phyloP scores from a whole-genome alignment of 2,329 filamentous ascomycete species.

The Fusarium sp. region DNA sequence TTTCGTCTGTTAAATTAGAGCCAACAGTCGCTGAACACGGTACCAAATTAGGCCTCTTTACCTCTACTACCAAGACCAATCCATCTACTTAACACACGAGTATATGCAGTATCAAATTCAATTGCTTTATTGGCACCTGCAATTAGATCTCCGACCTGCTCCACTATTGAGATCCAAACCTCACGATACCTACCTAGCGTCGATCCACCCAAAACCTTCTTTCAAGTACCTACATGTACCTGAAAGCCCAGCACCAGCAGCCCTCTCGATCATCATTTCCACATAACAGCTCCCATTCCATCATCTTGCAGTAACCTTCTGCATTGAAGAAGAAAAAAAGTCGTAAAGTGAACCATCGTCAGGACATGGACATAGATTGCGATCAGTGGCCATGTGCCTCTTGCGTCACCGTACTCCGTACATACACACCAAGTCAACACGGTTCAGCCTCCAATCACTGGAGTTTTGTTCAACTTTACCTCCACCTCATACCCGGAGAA shows the following conservation, averaged over 20 bases:
- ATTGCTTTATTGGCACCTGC: not conserved
- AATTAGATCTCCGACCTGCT: conserved; percentile 31
- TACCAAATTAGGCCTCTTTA: not conserved
- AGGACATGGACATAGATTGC: not conserved
- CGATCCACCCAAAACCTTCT: conserved; percentile 26
- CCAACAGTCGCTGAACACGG: conserved; percentile 1
- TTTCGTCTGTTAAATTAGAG: conserved; percentile 16
- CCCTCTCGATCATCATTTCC: conserved; percentile 15
- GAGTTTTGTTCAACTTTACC: not conserved
- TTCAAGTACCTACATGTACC: not conserved
- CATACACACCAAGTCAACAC: no score
- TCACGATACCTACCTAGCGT: conserved; percentile 32
- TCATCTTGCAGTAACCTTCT: conserved; percentile 10
- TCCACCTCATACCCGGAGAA: conserved; percentile 5
- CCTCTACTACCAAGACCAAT: not conserved
- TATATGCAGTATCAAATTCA: conserved; percentile 3
- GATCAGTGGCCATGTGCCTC: not conserved
- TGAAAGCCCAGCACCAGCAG: not conserved
- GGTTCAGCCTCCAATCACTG: not conserved
- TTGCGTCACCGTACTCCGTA: not conserved
- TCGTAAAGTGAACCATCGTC: not conserved
- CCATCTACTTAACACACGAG: not conserved
- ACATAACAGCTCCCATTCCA: conserved; percentile 10
- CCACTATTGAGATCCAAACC: conserved; percentile 22
- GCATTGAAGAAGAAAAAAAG: not conserved